Evolutionary conservation across 768 basidiomycete genomes (phyloP), one percentile per base, ranked within the genome.

Genomic region (Paxillus ammoniavirescens): DNA sequence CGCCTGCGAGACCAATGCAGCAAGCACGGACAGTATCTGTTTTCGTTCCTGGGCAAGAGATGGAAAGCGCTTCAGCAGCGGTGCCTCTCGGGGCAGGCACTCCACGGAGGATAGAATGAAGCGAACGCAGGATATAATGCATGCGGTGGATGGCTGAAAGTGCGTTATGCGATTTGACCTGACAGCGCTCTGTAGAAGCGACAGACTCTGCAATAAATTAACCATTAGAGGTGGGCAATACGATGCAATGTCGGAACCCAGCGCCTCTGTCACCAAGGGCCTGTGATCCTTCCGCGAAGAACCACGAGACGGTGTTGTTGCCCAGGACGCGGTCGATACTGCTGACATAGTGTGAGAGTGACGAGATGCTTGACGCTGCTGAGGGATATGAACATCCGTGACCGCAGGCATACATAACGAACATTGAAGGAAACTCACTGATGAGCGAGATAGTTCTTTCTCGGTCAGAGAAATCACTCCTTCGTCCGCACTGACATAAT

Each of bases 61-160:
- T 0, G 88, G 82, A 61, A 83, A 84, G 43, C 74, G 77, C 58
- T 79, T 82, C 17, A 99, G 78, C 18, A 89, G 72, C 0, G 80
- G 78, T 1, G 92, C 87, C 58, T 96, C 92, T 42, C 91, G 86
- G 38, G 86, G 83, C 21, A 97, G 77, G 51, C 92, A 95, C 53
- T 89, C 89, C 14, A 92, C 86, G 10, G 87, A 82, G 28, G 86
- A 82, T 42, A 99, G 80, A 15, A 96, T 87, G 28, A 87, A 83
- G 31, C 95, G 88, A 44, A 98, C 93, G 50, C 91, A 92, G 12
- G 93, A 93, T 60, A 99, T 94, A 55, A 98, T 89, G 70, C 87
- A 94, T 13, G 94, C 95, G 0, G 95, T 92, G 3, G 93, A 89
- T 6, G 96, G 94, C 64, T 94, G 92, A 62, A 93, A 95, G 71